Base-by-base conservation (phyloP, 192 early-diverging fungal species). In the Entomortierella lignicola region DNA sequence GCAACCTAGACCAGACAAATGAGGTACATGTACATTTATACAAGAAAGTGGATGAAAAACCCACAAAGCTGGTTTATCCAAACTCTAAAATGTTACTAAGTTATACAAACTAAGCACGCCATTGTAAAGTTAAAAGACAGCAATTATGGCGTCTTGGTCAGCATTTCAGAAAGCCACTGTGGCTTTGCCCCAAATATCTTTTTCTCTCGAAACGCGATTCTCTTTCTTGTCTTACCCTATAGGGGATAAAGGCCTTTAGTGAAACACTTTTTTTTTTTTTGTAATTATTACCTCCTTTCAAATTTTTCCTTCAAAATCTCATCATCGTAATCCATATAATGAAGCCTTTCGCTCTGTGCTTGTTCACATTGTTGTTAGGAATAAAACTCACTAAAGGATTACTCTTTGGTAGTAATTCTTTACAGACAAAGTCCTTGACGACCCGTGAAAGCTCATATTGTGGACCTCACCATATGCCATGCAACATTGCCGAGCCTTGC, bases 391-490 rank as follows among this genome's bases (percentile, higher is more conserved):
- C 27, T 50, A 41, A 75, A 31, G 72, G 50, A 2, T 67, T 57
- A 7, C 57, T 75, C 53, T 75, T 75, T 54, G 60, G 66, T 10
- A 55, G 47, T 15, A 29, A 44, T 17, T 29, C 27, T 5, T 18
- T 50, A 18, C 25, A 25, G 8, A 53, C 39, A 47, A 62, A 30
- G 20, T 63, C 66, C 2, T 43, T 69, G 30, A 64, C 74, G 12
- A 10, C 47, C n/a, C 74, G 74, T 13, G 74, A 77, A 55, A 62
- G 52, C 18, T 69, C 74, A 1, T 43, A 39, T 41, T 77, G 74
- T 21, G 74, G 74, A 32, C 27, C 61, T 0, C 66, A 77, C 18
- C 74, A 77, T 54, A 64, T 77, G 66, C 74, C 74, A 5, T 77
- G 74, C 47, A 34, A 60, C 11, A 54, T 32, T 18, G 27, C 66